These are phyloP conservation scores for Colletotrichum simmondsii DNA, from an alignment of 2,329 filamentous ascomycete species.

Conservation along the genomic window DNA sequence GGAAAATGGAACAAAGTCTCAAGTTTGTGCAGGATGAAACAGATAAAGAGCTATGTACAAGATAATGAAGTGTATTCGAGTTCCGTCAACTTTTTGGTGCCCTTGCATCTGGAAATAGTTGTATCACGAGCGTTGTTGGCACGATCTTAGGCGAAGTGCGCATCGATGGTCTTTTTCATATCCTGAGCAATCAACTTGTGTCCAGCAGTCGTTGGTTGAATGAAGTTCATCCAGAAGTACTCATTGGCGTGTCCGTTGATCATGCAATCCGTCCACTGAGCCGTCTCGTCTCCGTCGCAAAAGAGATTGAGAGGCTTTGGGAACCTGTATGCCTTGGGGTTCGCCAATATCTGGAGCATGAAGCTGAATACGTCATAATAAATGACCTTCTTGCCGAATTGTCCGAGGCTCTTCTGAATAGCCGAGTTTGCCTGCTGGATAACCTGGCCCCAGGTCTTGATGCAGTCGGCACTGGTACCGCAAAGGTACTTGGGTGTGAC, in stretches of 20 bases:
- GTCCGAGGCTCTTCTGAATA: not conserved
- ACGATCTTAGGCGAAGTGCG: not conserved
- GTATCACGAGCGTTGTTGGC: not conserved
- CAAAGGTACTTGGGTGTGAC: not conserved
- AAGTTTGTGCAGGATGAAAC: not conserved
- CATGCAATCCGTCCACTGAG: not conserved
- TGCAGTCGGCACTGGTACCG: not conserved
- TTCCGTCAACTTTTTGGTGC: not conserved
- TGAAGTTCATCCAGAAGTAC: slow-evolving; percentile 25
- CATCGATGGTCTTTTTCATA: not conserved
- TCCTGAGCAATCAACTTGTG: slow-evolving; percentile 14
- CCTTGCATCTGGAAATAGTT: not conserved
- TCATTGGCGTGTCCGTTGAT: not conserved
- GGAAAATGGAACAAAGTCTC: not conserved
- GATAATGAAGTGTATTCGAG: not conserved
- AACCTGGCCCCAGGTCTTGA: not conserved
- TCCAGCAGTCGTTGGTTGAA: slow-evolving; percentile 9
- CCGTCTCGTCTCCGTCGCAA: not conserved
- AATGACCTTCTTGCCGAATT: not conserved
- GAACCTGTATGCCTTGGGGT: not conserved
- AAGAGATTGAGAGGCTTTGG: not conserved
- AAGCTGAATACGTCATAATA: not conserved
- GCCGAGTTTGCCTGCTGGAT: not conserved
- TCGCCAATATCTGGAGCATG: not conserved
- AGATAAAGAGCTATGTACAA: not conserved